Evolutionary conservation across 2,329 filamentous ascomycete species (phyloP).

Genomic region (Knoxdaviesia capensis): DNA sequence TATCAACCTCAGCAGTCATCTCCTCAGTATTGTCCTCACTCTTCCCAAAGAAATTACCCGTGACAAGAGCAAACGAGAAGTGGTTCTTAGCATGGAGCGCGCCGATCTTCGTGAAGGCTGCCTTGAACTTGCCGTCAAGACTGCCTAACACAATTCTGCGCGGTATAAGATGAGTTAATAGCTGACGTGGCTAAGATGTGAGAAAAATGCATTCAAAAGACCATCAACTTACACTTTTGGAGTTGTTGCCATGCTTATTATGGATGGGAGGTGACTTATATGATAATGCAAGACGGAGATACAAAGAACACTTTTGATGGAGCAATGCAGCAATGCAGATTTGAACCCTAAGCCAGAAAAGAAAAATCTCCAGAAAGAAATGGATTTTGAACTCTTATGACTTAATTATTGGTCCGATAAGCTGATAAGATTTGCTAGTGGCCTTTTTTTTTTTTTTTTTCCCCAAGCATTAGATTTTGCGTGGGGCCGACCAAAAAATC

Average conservation of each 20-base stretch:
- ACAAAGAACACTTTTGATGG: too few species aligned
- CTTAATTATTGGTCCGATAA: slow-evolving; percentile 5
- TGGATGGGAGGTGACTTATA: neutral
- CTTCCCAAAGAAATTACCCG: slow-evolving; percentile 61
- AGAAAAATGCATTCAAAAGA: neutral
- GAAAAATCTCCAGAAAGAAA: too few species aligned
- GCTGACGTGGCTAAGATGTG: neutral
- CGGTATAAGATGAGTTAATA: neutral
- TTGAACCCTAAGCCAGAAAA: too few species aligned
- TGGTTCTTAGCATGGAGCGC: slow-evolving; percentile 69
- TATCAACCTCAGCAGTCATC: slow-evolving; percentile 7
- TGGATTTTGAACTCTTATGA: too few species aligned
- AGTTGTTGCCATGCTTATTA: slow-evolving; percentile 18
- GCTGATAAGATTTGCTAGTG: neutral
- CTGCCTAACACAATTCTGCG: slow-evolving; percentile 61
- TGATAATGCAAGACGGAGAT: too few species aligned
- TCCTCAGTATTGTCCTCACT: slow-evolving; percentile 30
- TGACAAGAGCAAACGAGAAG: slow-evolving; percentile 70
- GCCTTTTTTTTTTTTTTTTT: slow-evolving; percentile 8
- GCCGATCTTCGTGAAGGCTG: slow-evolving; percentile 62
- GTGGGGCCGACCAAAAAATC: too few species aligned
- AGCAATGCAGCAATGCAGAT: too few species aligned
- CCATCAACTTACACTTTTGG: slow-evolving; percentile 23
- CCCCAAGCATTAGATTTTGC: slow-evolving; percentile 2
- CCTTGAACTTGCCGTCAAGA: slow-evolving; percentile 57